Base-by-base conservation (phyloP, 768 basidiomycete species). In the Ramaria sp. region DNA sequence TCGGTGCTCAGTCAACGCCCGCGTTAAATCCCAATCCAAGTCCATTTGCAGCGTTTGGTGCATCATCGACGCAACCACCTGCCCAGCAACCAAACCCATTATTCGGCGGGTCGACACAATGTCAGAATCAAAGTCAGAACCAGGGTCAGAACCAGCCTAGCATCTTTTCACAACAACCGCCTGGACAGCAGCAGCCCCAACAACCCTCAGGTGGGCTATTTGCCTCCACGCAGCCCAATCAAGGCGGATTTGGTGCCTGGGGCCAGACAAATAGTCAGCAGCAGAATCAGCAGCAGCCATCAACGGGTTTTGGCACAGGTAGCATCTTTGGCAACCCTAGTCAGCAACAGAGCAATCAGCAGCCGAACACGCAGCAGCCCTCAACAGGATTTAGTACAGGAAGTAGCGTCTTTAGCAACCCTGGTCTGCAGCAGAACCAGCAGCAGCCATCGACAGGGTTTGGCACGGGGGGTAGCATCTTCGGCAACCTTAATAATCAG, bases 41-140 rank as follows among this genome's bases (percentile, higher is more conserved):
- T 53, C 34, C 37, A 41, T 39, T 42, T 22, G 52, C 20, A 6
- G 31, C 10, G 59, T 17, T 57, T 62, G 5, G 63, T 66, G 43
- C 64, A 64, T 4, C 63, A 68, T n/a, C 41, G 63, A 17, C 60
- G 63, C 60, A 62, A 39, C 64, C 65, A 54, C 60, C 59, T 54
- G 64, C 63, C 47, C 67, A 64, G 55, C 62, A 31, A 11, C 33
- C 5, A 59, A 63, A 10, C 60, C 63, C 30, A 65, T 64, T 22
- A 43, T 47, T 20, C 73, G 54, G 54, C 12, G 37, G n/a, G n/a
- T 27, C 39, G 19, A 10, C 53, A 37, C 41, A 30, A 33, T 27
- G 45, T 20, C 52, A 59, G 22, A 31, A 54, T 22, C 49, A 27
- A 19, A 20, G 24, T 15, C 51, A 51, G 24, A 11, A 12, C 27